Base-by-base conservation (phyloP, 2,329 filamentous ascomycete genomes). In the Immersiporthe knoxdaviesiana region DNA sequence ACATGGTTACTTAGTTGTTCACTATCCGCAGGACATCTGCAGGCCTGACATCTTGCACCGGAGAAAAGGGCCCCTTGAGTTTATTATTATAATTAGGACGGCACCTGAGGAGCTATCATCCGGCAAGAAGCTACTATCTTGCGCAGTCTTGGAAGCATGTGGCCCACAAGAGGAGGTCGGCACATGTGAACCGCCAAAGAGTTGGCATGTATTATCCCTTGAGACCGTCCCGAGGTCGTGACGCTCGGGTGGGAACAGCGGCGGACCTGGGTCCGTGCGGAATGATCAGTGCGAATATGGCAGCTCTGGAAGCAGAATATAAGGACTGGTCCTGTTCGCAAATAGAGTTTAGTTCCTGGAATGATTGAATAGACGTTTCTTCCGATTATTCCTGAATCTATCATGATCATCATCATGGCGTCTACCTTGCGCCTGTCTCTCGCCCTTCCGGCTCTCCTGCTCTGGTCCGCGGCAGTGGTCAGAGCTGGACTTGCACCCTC, bases 401-500 rank as follows among this genome's bases (percentile, higher is more conserved):
- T n/a, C n/a, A n/a, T 24, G 59, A 6, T n/a, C n/a, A 14, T 24
- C 21, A 41, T 24, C 35, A 61, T 61, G 59, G 24, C 14, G 12
- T 39, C 59, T 24, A 16, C 44, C 59, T 27, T 37, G 21, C n/a
- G 59, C 37, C 21, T 24, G 21, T 61, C 24, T 44, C 18, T 59
- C 12, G 50, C 60, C 21, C n/a, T 68, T 14, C 14, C 62, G 18
- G 60, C 66, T 54, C 50, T n/a, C 47, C 56, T 47, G 70, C 52
- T 32, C 24, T 59, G 18, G 80, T 61, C 37, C 37, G 32, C 59
- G 21, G 2, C 32, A 16, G 32, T 39, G n/a, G 59, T 3, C 35
- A 61, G n/a, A 6, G 59, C 59, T 14, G 59, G 32, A 61, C 59
- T 61, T 16, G 79, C 37, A 79, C 83, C 68, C 77, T 84, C 37